These are phyloP conservation scores for Bipolaris sorokiniana DNA, from an alignment of 2,329 filamentous ascomycete species.

Conservation along the genomic window DNA sequence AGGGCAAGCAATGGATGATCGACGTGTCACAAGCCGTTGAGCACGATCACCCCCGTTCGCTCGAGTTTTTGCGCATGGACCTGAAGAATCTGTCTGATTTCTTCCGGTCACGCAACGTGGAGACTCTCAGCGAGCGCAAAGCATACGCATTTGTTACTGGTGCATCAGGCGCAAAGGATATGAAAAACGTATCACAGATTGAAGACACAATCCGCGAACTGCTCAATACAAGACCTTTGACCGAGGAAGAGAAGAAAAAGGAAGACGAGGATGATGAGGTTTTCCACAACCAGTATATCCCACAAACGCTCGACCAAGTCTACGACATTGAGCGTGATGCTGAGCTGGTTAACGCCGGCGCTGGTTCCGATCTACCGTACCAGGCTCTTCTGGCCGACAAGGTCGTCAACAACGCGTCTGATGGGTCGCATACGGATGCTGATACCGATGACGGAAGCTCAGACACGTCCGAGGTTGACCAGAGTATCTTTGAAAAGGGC, in stretches of 20 bases:
- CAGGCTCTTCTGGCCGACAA: constrained; percentile 80
- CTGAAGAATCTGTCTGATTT: constrained; percentile 97
- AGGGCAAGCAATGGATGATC: constrained; percentile 85
- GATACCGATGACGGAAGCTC: constrained; percentile 26
- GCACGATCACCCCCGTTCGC: constrained; percentile 88
- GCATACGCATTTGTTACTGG: constrained; percentile 83
- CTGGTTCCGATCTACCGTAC: constrained; percentile 81
- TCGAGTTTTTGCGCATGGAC: constrained; percentile 97
- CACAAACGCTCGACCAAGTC: constrained; percentile 92
- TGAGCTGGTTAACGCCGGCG: constrained; percentile 74
- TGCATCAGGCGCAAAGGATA: constrained; percentile 57
- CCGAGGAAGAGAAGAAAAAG: constrained; percentile 59
- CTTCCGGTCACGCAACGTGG: constrained; percentile 84
- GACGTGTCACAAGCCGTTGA: constrained; percentile 98
- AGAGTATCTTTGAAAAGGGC: constrained; percentile 45
- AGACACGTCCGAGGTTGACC: constrained; percentile 35
- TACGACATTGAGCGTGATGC: constrained; percentile 95
- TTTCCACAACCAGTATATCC: constrained; percentile 95
- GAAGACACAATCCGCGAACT: constrained; percentile 68
- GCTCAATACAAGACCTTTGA: constrained; percentile 61
- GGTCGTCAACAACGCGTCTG: constrained; percentile 53
- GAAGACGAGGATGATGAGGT: constrained; percentile 86
- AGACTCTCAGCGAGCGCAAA: constrained; percentile 77
- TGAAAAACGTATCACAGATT: constrained; percentile 67
- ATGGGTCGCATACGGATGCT: constrained; percentile 47